A percentile compares a stretch with the other conserved stretches of the same genome.
phyloP scores from a whole-genome alignment of 108 stramenopile genomes.

The Cyclostephanos tholiformis region DNA sequence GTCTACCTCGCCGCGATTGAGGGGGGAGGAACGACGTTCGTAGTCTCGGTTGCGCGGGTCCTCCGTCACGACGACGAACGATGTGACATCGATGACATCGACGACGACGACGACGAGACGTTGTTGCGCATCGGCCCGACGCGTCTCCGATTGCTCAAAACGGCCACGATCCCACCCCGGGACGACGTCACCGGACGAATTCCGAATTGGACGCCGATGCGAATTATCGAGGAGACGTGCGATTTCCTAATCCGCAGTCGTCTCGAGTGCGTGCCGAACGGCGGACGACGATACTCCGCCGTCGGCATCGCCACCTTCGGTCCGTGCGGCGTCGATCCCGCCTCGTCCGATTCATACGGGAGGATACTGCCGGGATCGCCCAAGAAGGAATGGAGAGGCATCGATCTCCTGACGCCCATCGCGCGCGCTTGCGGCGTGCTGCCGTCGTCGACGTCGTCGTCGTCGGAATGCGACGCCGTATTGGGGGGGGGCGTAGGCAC shows the following conservation, averaged over 20 bases:
- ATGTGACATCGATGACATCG: conserved; percentile 22
- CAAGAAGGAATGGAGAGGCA: conserved; percentile 84
- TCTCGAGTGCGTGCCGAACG: conserved; percentile 29
- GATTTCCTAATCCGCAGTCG: conserved; percentile 41
- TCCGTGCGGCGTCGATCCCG: conserved; percentile 74
- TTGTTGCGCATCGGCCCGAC: conserved; percentile 35
- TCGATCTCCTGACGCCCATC: conserved; percentile 75
- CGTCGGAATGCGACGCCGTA: neutral
- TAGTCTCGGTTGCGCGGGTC: conserved; percentile 69
- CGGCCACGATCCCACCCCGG: conserved; percentile 54
- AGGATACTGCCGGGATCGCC: conserved; percentile 87
- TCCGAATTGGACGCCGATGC: conserved; percentile 30
- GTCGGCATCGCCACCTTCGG: conserved; percentile 96
- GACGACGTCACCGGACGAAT: conserved; percentile 32
- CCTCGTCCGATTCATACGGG: conserved; percentile 68
- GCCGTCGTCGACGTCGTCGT: neutral
- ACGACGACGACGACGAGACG: neutral
- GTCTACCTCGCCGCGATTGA: conserved; percentile 86
- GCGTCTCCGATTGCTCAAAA: conserved; percentile 47
- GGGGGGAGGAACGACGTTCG: conserved; percentile 95
- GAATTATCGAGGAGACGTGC: conserved; percentile 55
- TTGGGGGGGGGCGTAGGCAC: neutral
- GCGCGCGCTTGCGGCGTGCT: conserved; percentile 49
- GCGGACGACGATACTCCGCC: conserved; percentile 58
- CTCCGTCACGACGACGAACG: conserved; percentile 33